A percentile compares a stretch with the other conserved stretches of the same genome.
Evolutionary conservation across 768 basidiomycete species (phyloP).

Genomic region (Auricularia cornea): DNA sequence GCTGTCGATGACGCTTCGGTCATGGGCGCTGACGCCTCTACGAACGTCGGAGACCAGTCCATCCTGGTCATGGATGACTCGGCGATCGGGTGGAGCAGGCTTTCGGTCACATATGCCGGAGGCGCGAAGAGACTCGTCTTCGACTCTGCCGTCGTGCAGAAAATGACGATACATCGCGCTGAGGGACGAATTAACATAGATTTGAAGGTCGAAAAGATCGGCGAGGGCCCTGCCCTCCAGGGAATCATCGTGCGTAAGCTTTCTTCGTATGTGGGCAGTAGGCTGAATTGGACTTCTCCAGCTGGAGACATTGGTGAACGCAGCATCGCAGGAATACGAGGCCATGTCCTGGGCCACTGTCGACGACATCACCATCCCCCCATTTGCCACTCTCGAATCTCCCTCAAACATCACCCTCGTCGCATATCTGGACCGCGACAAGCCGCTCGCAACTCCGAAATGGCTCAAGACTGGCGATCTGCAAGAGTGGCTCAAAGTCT

Average conservation of each 20-base stretch:
- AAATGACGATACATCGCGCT: slow-evolving; percentile 67
- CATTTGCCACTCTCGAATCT: slow-evolving; percentile 51
- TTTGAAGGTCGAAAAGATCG: slow-evolving; percentile 43
- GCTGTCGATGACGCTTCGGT: background rate
- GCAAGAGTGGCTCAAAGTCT: slow-evolving; percentile 86
- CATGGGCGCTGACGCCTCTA: too few species aligned
- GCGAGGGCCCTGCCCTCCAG: slow-evolving; percentile 45
- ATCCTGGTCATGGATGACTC: background rate
- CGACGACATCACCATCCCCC: slow-evolving; percentile 39
- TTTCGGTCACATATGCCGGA: slow-evolving; percentile 94
- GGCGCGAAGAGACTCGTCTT: slow-evolving; percentile 81
- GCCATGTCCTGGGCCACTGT: slow-evolving; percentile 9
- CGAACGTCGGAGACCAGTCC: background rate
- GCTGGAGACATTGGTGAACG: slow-evolving; percentile 71
- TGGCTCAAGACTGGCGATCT: slow-evolving; percentile 95
- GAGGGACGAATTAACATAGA: slow-evolving; percentile 82
- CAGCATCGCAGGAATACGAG: slow-evolving; percentile 14
- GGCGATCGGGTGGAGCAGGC: slow-evolving; percentile 6
- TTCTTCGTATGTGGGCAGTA: slow-evolving; percentile 8
- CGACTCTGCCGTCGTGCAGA: slow-evolving; percentile 79
- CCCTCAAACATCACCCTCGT: slow-evolving; percentile 55
- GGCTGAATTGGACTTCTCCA: slow-evolving; percentile 23
- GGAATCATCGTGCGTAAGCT: slow-evolving; percentile 59
- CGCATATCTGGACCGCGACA: slow-evolving; percentile 75
- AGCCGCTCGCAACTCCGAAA: slow-evolving; percentile 89